A percentile compares a stretch with the other conserved stretches of the same genome.
Conservation (phyloP, 176 grass and related monocot species). For the Oryza meridionalis region DNA sequence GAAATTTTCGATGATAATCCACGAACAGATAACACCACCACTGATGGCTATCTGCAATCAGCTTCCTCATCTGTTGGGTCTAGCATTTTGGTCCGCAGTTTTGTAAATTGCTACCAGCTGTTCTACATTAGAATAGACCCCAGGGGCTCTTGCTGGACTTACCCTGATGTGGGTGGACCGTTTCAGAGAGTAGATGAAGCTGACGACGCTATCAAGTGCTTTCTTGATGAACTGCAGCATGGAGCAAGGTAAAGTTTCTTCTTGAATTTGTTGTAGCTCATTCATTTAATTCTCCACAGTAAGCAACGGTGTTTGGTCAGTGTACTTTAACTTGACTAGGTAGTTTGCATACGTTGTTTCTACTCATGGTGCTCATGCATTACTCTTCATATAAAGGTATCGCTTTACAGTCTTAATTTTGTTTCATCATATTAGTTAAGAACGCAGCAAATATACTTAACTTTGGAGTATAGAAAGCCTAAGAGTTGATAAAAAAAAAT, state of each 20-base stretch:
- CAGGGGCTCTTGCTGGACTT: not conserved
- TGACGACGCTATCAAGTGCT: not conserved
- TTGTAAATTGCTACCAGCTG: not conserved
- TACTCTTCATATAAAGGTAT: no score
- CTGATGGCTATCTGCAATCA: not conserved
- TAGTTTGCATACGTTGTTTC: no score
- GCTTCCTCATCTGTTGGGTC: not conserved
- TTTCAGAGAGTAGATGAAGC: conserved; percentile 3
- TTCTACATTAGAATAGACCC: conserved; percentile 23
- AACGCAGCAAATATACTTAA: no score
- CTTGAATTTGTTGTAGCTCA: not conserved
- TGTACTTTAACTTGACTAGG: no score
- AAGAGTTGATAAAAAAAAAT: no score
- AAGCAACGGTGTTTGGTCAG: no score
- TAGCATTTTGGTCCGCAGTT: not conserved
- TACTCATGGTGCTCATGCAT: no score
- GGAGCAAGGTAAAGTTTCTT: not conserved
- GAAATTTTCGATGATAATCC: not conserved
- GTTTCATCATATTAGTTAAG: no score
- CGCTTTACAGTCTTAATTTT: no score
- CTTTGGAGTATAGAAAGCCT: no score
- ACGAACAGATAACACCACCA: not conserved
- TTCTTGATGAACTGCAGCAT: not conserved
- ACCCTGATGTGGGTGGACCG: conserved; percentile 23
- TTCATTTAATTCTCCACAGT: no score